Evolutionary conservation across 2,329 filamentous ascomycete genomes (phyloP).

Genomic region (Westerdykella sp.): DNA sequence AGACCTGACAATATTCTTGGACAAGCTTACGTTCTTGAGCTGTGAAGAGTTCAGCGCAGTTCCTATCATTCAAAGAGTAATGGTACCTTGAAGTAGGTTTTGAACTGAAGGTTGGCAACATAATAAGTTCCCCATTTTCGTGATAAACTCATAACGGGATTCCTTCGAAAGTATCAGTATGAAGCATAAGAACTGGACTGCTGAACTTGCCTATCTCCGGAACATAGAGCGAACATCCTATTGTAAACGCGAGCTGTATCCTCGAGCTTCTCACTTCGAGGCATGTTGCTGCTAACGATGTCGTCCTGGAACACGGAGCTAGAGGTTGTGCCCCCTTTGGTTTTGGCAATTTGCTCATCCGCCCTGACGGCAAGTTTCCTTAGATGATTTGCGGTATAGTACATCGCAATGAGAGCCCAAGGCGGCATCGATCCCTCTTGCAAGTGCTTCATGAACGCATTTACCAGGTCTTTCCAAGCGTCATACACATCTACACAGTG

Average conservation of each 20-base stretch:
- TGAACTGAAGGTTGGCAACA: conserved; percentile 90
- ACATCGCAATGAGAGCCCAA: conserved; percentile 90
- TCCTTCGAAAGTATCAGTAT: conserved; percentile 46
- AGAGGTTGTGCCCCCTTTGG: conserved; percentile 42
- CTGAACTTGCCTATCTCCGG: conserved; percentile 68
- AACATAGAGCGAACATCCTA: conserved; percentile 81
- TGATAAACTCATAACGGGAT: conserved; percentile 70
- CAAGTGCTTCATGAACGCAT: conserved; percentile 73
- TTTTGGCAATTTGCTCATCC: conserved; percentile 60
- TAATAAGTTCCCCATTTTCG: conserved; percentile 98
- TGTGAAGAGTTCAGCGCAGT: conserved; percentile 15
- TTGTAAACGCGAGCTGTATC: conserved; percentile 89
- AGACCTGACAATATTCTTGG: conserved; percentile 81
- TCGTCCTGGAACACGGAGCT: conserved; percentile 66
- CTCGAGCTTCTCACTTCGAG: conserved; percentile 75
- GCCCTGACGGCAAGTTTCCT: conserved; percentile 85
- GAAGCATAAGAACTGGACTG: conserved; percentile 4
- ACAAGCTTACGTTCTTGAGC: conserved; percentile 82
- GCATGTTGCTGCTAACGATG: conserved; percentile 56
- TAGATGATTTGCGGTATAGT: conserved; percentile 79
- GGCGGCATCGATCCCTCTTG: conserved; percentile 68
- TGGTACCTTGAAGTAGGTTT: conserved; percentile 82
- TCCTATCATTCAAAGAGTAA: neutral
- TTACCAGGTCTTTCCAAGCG: conserved; percentile 79
- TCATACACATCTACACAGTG: conserved; percentile 81